Percentiles rank a stretch among this genome's conserved stretches.
phyloP scores from a whole-genome alignment of 768 basidiomycete species.

The Agaricus blazei region DNA sequence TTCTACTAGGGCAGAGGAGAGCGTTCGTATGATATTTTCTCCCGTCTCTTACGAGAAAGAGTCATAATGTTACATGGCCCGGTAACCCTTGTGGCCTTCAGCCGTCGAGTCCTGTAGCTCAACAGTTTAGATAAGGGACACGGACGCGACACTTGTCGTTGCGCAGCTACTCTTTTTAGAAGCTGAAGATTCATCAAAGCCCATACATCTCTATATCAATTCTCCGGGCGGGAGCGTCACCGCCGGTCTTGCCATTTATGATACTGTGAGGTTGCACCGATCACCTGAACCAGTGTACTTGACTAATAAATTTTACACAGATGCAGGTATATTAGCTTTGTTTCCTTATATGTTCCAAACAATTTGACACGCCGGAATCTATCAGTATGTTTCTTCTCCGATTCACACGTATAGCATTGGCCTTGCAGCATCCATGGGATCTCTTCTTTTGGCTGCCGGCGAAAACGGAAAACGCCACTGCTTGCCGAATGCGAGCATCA shows the following conservation, averaged over 20 bases:
- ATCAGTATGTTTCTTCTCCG: conserved; percentile 85
- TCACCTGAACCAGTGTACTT: neutral
- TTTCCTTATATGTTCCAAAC: conserved; percentile 11
- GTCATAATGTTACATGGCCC: conserved; percentile 96
- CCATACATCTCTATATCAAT: conserved; percentile 96
- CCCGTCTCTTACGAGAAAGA: conserved; percentile 84
- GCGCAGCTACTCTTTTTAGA: conserved; percentile 94
- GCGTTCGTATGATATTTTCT: conserved; percentile 94
- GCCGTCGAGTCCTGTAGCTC: conserved; percentile 5
- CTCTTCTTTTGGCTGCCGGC: conserved; percentile 85
- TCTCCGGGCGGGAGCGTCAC: conserved; percentile 96
- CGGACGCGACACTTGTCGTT: conserved; percentile 82
- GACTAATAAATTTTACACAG: conserved; percentile 23
- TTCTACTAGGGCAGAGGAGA: conserved; percentile 71
- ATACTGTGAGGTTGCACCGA: conserved; percentile 60
- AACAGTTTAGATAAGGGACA: conserved; percentile 70
- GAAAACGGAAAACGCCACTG: conserved; percentile 89
- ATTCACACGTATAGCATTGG: conserved; percentile 97
- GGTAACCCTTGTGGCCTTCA: conserved; percentile 39
- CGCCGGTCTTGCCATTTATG: conserved; percentile 94
- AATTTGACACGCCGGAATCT: conserved; percentile 1
- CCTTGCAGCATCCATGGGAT: conserved; percentile 95
- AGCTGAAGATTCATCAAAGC: conserved; percentile 90
- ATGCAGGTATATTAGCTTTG: conserved; percentile 55
- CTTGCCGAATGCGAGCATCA: conserved; percentile 90